phyloP scores from a whole-genome alignment of 495 filamentous ascomycete species.

The Neurospora pannonica region DNA sequence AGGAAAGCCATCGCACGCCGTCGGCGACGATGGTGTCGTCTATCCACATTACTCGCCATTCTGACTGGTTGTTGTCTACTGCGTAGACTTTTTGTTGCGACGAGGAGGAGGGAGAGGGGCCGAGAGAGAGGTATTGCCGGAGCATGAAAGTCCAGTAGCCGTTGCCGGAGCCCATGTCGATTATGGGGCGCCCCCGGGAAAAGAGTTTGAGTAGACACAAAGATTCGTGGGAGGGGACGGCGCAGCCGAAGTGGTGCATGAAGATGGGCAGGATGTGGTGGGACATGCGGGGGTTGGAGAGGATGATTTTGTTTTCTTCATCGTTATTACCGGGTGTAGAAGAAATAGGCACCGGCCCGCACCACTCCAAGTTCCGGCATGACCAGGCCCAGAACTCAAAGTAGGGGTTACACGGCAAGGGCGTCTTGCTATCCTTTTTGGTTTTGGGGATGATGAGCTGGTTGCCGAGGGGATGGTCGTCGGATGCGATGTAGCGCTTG shows the following conservation, averaged over 20 bases:
- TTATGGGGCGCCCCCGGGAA: conserved; percentile 26
- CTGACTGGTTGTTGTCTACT: conserved; percentile 45
- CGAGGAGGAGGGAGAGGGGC: conserved; percentile 5
- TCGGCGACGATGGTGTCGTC: conserved; percentile 42
- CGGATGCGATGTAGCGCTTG: conserved; percentile 29
- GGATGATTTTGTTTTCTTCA: conserved; percentile 10
- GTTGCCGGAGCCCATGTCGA: conserved; percentile 44
- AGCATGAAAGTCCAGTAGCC: conserved; percentile 59
- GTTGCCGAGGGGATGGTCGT: conserved; percentile 6
- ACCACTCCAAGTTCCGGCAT: conserved; percentile 38
- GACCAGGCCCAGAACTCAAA: conserved; percentile 45
- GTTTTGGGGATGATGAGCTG: conserved; percentile 4
- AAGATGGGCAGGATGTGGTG: conserved; percentile 53
- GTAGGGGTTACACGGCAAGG: conserved; percentile 42
- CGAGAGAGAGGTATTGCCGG: conserved; percentile 28
- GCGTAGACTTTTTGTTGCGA: conserved; percentile 1
- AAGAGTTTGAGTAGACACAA: conserved; percentile 41
- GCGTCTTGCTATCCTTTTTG: neutral
- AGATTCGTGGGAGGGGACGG: conserved; percentile 45
- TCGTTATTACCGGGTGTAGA: neutral
- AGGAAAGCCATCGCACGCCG: conserved; percentile 33
- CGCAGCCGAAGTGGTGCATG: conserved; percentile 61
- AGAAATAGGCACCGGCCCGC: conserved; percentile 30
- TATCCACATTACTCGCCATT: conserved; percentile 51
- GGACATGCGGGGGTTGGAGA: conserved; percentile 16